Evolutionary conservation across 306 rosid species (phyloP).

Genomic region (Lathyrus sativus): DNA sequence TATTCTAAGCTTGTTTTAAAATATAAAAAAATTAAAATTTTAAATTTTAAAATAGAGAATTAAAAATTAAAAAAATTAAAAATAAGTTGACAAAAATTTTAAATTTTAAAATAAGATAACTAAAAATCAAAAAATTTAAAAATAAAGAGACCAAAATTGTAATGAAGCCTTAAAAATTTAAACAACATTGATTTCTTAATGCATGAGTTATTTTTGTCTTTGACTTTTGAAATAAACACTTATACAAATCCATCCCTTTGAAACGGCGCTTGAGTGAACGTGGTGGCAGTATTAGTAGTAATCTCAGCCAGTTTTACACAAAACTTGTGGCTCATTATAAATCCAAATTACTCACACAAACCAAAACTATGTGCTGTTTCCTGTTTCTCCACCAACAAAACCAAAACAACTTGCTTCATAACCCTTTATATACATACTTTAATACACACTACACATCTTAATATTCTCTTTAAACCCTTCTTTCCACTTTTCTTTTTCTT

Average conservation of each 20-base stretch:
- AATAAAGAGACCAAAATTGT: too few species aligned
- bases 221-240: not conserved
- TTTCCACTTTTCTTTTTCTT: conserved; percentile 1
- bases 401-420: conserved; percentile 62
- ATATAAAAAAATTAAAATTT: too few species aligned
- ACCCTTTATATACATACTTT: conserved; percentile 14
- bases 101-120: too few species aligned
- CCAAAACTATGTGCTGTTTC: conserved; percentile 94
- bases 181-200: too few species aligned
- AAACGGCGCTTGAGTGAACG: conserved; percentile 30
- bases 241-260: not conserved
- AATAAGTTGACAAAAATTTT: too few species aligned
- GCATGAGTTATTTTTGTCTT: not conserved
- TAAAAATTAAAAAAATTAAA: too few species aligned
- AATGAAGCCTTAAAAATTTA: too few species aligned
- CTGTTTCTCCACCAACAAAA: conserved; percentile 46
- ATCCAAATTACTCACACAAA: conserved; percentile 24
- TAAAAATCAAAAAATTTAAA: too few species aligned
- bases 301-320: conserved; percentile 31
- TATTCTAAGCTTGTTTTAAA: too few species aligned
- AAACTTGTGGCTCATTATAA: conserved; percentile 46
- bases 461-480: not conserved
- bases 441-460: conserved; percentile 23
- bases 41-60: too few species aligned
- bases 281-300: not conserved